A percentile compares a stretch with the other conserved stretches of the same genome.
Evolutionary conservation across 2,329 filamentous ascomycete genomes (phyloP).

Genomic region (Coleophoma crateriformis): DNA sequence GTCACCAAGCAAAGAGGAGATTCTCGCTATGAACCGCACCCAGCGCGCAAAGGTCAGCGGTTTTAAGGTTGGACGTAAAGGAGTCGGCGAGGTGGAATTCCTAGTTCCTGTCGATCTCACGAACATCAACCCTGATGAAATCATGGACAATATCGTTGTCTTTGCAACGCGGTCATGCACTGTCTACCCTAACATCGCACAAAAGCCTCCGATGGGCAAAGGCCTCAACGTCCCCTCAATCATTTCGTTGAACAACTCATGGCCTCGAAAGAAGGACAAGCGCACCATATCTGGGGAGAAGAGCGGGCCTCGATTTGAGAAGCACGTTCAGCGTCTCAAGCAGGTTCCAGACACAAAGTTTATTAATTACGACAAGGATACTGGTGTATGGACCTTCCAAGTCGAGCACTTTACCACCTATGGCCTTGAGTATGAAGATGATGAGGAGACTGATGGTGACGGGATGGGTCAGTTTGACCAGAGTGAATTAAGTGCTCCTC

Average conservation of each 20-base stretch:
- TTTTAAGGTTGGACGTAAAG: slow-evolving; percentile 77
- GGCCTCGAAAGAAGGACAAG: slow-evolving; percentile 68
- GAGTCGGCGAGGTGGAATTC: slow-evolving; percentile 79
- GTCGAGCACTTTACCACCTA: slow-evolving; percentile 99
- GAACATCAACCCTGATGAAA: slow-evolving; percentile 70
- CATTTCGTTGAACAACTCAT: slow-evolving; percentile 88
- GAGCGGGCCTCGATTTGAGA: slow-evolving; percentile 62
- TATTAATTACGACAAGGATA: slow-evolving; percentile 70
- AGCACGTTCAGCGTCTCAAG: slow-evolving; percentile 78
- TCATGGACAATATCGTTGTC: slow-evolving; percentile 71
- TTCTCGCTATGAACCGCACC: slow-evolving; percentile 73
- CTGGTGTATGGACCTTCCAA: slow-evolving; percentile 82
- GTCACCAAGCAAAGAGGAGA: slow-evolving; percentile 66
- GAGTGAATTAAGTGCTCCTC: slow-evolving; percentile 42
- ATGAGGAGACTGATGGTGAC: slow-evolving; percentile 57
- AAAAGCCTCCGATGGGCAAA: slow-evolving; percentile 80
- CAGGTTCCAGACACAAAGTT: slow-evolving; percentile 78
- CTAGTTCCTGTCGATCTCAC: slow-evolving; percentile 78
- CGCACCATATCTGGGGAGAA: slow-evolving; percentile 50
- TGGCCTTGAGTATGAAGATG: slow-evolving; percentile 65
- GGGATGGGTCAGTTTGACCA: slow-evolving; percentile 36
- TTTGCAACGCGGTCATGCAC: slow-evolving; percentile 76
- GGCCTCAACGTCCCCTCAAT: slow-evolving; percentile 87
- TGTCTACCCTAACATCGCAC: slow-evolving; percentile 69
- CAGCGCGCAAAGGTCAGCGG: slow-evolving; percentile 69